A percentile compares a stretch with the other conserved stretches of the same genome.
Conservation (phyloP, 208 protist species). For the Wallacemonas sp. region DNA sequence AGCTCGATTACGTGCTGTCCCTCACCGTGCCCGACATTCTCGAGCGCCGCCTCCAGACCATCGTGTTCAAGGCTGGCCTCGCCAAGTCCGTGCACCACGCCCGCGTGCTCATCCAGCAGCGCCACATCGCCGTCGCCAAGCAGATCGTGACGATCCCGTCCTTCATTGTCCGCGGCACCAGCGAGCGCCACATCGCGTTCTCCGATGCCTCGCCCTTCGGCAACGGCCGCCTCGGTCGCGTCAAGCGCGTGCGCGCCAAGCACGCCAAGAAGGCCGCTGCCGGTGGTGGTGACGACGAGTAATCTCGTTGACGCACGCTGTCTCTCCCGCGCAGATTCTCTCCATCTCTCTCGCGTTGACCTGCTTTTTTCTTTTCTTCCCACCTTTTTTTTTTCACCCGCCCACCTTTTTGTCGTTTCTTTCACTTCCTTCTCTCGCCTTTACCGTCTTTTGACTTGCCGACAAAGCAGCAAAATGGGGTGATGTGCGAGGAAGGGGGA, state of each 20-base stretch:
- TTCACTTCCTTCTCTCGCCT: no score
- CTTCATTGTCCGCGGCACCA: conserved; percentile 99
- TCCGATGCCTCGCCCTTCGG: conserved; percentile 95
- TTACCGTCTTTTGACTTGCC: no score
- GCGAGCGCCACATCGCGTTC: conserved; percentile 99
- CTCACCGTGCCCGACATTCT: conserved; percentile 99
- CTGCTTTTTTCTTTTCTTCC: no score
- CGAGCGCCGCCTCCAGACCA: conserved; percentile 99
- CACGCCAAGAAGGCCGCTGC: conserved; percentile 68
- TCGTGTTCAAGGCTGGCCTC: conserved; percentile 98
- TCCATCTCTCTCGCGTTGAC: neutral
- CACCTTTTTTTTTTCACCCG: no score
- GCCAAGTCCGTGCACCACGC: conserved; percentile 99
- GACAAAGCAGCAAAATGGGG: no score
- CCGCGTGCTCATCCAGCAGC: conserved; percentile 98
- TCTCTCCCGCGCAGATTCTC: no score
- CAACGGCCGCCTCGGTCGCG: conserved; percentile 96
- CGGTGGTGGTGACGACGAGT: conserved; percentile 63
- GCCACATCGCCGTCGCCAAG: conserved; percentile 99
- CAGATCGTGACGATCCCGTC: conserved; percentile 99
- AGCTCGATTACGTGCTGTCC: conserved; percentile 99
- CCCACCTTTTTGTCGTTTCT: no score
- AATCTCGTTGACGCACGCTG: conserved; percentile 14
- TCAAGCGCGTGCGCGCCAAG: conserved; percentile 93
- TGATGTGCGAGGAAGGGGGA: no score